Conservation (phyloP, 2,329 filamentous ascomycete species). For the Ustulina deusta region DNA sequence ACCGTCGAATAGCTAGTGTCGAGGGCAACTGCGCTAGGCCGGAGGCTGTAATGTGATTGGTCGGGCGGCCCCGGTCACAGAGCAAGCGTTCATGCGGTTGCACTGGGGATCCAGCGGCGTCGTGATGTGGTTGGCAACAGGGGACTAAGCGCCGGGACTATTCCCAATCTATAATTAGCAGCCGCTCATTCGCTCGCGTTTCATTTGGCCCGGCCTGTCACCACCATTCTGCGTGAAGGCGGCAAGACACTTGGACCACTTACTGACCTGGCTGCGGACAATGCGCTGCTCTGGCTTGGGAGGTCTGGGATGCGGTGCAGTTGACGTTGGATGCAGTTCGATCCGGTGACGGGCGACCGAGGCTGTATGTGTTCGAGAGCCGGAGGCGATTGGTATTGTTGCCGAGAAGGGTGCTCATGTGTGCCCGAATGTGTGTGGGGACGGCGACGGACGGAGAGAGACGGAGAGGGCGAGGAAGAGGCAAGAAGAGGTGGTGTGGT, state of each 20-base stretch:
- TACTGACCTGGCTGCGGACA: conserved; percentile 17
- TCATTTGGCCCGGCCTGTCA: conserved; percentile 23
- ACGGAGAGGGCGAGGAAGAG: conserved; percentile 7
- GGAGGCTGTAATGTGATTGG: conserved; percentile 40
- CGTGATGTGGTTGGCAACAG: conserved; percentile 24
- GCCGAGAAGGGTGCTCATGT: conserved; percentile 37
- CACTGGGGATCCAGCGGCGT: conserved; percentile 34
- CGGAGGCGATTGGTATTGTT: conserved; percentile 35
- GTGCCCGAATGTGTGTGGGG: conserved; percentile 30
- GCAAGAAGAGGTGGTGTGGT: not conserved
- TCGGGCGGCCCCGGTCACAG: conserved; percentile 26
- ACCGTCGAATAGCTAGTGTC: not conserved
- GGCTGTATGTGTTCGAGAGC: conserved; percentile 29
- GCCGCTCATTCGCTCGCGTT: conserved; percentile 43
- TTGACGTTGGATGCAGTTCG: conserved; percentile 4
- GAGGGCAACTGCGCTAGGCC: not conserved
- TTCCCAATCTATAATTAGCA: conserved; percentile 49
- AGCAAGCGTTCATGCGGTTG: conserved; percentile 32
- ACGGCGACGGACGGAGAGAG: conserved; percentile 14
- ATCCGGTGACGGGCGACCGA: conserved; percentile 34
- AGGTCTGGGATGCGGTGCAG: not conserved
- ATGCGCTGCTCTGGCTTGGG: not conserved
- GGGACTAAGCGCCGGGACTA: conserved; percentile 49
- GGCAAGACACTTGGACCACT: not conserved
- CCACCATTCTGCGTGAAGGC: conserved; percentile 12